Base-by-base conservation (phyloP, 129 eudicot species). In the Rutidosis leptorrhynchoides region DNA sequence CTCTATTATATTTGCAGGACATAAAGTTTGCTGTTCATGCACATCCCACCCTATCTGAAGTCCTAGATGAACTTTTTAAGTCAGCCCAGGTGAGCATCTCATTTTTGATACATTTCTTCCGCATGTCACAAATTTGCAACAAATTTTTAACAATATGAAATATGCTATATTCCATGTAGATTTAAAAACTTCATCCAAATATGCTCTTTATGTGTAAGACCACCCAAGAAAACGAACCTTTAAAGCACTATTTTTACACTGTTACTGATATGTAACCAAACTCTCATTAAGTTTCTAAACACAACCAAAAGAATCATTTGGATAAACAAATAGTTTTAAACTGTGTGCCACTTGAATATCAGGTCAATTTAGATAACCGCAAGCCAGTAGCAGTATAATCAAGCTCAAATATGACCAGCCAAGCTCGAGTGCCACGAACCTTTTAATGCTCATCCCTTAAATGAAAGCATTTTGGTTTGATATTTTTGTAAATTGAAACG, bases 41-140 rank as follows among this genome's bases (percentile, higher is more conserved):
- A 21, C 99, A 93, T 81, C 99, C 99, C 71, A 93, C 99, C 19
- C 74, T 93, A 65, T 93, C 99, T 26, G 99, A 93, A 79, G 99
- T 93, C 46, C 87, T 93, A 19, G 99, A 93, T 25, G 99, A 93
- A 60, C 90, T 93, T 45, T 89, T 89, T 32, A 93, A 93, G 82
- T 80, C 93, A 20, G 99, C 99, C 2, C 78, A 87, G 97, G 95
- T 90, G 74, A 68, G 51, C 37, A 32, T 61, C 46, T 26, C 52
- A n/a, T 49, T 17, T 60, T 59, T 17, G 49, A 59, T 27, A 68
- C 25, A 23, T 30, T 37, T 45, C 25, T n/a, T n/a, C n/a, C n/a
- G n/a, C n/a, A n/a, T n/a, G n/a, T n/a, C n/a, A n/a, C n/a, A n/a
- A n/a, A n/a, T n/a, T n/a, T n/a, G n/a, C n/a, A n/a, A n/a, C n/a